Base-by-base conservation (phyloP, 176 grass and related monocot species). In the Bonia amplexicaulis region DNA sequence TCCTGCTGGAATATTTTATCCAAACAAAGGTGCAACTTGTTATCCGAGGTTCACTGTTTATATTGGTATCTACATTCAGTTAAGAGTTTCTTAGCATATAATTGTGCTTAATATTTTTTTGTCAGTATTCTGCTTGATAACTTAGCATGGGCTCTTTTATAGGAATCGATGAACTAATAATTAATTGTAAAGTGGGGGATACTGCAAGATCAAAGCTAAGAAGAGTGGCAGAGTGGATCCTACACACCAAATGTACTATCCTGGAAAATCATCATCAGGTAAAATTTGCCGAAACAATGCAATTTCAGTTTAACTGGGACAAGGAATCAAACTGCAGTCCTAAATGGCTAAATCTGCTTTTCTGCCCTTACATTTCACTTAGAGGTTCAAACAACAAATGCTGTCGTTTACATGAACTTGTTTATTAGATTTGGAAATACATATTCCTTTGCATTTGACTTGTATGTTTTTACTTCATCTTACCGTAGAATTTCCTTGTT, bases 191-290 rank as follows among this genome's bases (percentile, higher is more conserved):
- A 85, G 54, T 94, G 0, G 87, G 92, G 2, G 64, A 72, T 59
- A 49, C 61, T 75, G 72, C 84, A 63, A 91, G 55, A 92, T 80
- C 63, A 73, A 94, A 94, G 61, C 66, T 94, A 85, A 87, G 40
- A 77, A 85, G 78, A 80, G 81, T 94, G 13, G 25, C 60, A 68
- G 53, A 85, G 66, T 94, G 92, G 87, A 81, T 69, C n/a, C 2
- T 66, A 37, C 85, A 45, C 67, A 73, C 26, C 17, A 88, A 89
- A 87, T 71, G 52, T 64, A 48, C 62, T 81, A 12, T 26, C 46
- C 45, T 12, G 1, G 76, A 88, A 87, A 86, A 48, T 82, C 46
- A 4, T 29, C 79, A 76, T 75, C 54, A 88, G 74, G 81, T 92
- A 88, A 80, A 66, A 66, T 81, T n/a, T 80, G 20, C 16, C 69